phyloP scores from a whole-genome alignment of 305 asterid genomes.

The Solanum hybrid region DNA sequence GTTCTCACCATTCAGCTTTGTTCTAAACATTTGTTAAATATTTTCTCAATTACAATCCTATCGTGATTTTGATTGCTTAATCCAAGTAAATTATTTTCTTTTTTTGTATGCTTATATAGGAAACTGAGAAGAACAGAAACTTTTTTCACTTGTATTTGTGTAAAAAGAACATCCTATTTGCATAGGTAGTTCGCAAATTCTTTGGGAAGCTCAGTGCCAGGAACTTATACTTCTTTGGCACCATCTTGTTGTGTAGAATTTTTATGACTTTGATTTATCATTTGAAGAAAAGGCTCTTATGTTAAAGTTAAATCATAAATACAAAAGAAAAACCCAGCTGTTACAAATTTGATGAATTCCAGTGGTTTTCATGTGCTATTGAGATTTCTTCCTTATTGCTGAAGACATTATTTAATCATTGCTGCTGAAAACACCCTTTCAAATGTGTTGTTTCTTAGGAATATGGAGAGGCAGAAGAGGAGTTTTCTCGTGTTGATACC shows the following conservation, averaged over 20 bases:
- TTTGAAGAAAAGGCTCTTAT: background rate
- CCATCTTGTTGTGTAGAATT: background rate
- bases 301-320: background rate
- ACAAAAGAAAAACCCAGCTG: background rate
- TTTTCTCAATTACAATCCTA: background rate
- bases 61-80: background rate
- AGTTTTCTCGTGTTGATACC: slow-evolving; percentile 1
- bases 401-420: background rate
- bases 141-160: background rate
- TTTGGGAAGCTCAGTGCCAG: background rate
- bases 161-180: background rate
- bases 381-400: background rate
- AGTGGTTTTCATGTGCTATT: background rate
- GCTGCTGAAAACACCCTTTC: background rate
- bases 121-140: background rate
- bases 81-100: background rate
- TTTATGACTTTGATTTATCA: background rate
- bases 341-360: background rate
- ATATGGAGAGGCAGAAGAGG: slow-evolving; percentile 3
- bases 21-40: background rate
- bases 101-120: background rate
- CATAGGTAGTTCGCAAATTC: background rate
- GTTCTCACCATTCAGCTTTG: background rate
- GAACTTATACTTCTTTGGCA: background rate
- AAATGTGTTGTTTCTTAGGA: background rate